Percentiles rank a stretch among this genome's conserved stretches.
These are phyloP conservation scores for Lactifluus hygrophoroides DNA, from an alignment of 768 basidiomycete species.

Conservation along the genomic window DNA sequence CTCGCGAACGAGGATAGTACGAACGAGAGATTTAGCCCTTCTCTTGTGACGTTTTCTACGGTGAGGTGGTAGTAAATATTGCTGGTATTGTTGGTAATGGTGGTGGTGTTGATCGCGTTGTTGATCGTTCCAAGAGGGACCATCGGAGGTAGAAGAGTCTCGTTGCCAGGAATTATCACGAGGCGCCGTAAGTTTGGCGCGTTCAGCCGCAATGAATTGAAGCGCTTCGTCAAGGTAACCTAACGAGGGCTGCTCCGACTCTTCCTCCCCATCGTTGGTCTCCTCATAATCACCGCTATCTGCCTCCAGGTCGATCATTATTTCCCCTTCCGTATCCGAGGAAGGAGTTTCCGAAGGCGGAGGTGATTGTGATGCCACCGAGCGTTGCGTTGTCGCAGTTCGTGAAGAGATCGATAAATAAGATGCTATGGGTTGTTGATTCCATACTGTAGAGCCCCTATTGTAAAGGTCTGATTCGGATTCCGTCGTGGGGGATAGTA, in stretches of 20 bases:
- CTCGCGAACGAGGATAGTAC: conserved; percentile 10
- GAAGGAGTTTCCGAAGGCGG: conserved; percentile 21
- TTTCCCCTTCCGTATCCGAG: conserved; percentile 24
- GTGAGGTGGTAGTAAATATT: conserved; percentile 16
- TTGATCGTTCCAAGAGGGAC: not conserved
- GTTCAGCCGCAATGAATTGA: conserved; percentile 66
- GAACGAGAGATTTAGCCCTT: conserved; percentile 20
- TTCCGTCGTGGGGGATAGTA: conserved; percentile 25
- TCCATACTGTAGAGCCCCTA: conserved; percentile 56
- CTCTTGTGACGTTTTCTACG: conserved; percentile 32
- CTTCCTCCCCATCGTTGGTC: conserved; percentile 25
- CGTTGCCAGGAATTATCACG: conserved; percentile 20
- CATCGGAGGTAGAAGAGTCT: conserved; percentile 19
- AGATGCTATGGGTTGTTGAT: conserved; percentile 45
- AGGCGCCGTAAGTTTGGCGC: conserved; percentile 46
- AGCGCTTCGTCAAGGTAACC: conserved; percentile 68
- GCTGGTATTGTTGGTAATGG: not conserved
- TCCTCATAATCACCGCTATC: conserved; percentile 20
- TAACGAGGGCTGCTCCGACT: conserved; percentile 48
- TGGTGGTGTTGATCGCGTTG: not conserved
- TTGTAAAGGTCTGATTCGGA: conserved; percentile 35
- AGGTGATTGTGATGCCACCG: conserved; percentile 13
- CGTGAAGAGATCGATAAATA: conserved; percentile 39
- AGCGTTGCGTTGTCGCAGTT: conserved; percentile 14
- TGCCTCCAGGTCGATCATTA: conserved; percentile 16